Evolutionary conservation across 805 yeast genomes (phyloP), one percentile per base, ranked within the genome.

Genomic region (Kodamaea lidongshanica): DNA sequence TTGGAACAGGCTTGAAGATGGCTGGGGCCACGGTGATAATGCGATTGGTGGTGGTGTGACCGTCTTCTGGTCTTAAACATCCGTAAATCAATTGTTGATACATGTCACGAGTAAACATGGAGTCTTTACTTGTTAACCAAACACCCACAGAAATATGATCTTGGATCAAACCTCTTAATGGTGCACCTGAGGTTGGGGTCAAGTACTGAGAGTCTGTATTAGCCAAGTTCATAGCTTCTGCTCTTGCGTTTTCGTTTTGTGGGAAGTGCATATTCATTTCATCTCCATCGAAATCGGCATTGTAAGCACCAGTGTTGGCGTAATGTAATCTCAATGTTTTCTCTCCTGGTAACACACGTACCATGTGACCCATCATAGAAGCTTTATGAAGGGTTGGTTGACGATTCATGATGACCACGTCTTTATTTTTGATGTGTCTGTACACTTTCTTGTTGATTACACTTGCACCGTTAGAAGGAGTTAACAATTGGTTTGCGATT

Each of bases 191-290:
- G 12, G 99, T 92, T 28, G 99, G 99, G 4, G 98, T 89, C 55
- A 92, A 70, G 58, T 92, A 92, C 65, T 92, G 98, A 38, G 94
- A 83, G 59, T 94, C 96, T 6, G 99, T 92, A 58, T 89, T 88
- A 23, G 98, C 98, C 56, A 92, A 70, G 53, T 86, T 76, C 51
- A 86, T 67, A 2, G 98, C 97, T 64, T 92, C 98, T 13, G 97
- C 89, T 54, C 88, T 79, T 7, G 97, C 98, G 46, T 85, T 84
- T 64, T 89, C 96, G 59, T 84, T 87, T 65, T 89, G 98, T 16
- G 98, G 98, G 70, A 89, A 89, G 65, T 89, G 98, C 96, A 89
- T 82, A 58, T 89, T 89, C 98, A 89, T 89, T 67, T 89, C 98
- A 62, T 89, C 98, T 70, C 98, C 98, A 63, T 89, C 98, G 50